Base-by-base conservation (phyloP, 208 protist species). In the Trypanosoma conorhini region DNA sequence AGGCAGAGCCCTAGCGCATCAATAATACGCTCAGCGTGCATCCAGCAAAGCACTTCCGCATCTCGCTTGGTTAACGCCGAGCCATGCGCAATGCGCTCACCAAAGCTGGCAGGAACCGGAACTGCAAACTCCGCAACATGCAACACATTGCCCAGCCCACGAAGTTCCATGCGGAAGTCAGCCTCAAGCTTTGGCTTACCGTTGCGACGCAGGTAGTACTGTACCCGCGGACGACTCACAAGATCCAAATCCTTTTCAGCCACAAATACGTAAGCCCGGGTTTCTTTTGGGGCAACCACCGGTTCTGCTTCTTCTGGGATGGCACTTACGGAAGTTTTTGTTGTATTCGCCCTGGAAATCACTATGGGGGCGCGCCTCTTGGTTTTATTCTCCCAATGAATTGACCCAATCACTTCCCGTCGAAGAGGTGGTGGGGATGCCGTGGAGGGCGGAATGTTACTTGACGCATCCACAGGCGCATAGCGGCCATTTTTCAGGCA, bases 1-100 rank as follows among this genome's bases (percentile, higher is more conserved):
- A 97, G 31, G 42, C 80, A 85, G 8, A 97, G 74, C 15, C 73
- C 83, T 5, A 93, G 51, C 2, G 72, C 74, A 64, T 96, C 88
- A 21, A 97, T 72, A 10, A 83, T 77, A 12, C 88, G 87, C 72
- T 96, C 87, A 56, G 93, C 93, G 67, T 97, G 93, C 93, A 97
- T 96, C 86, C 87, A 97, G 15, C 78, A 83, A 15, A 96, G 77
- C n/a, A 83, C 38, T 22, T 97, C 93, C 21, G 93, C 90, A 60
- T 97, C 93, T 26, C 81, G 83, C 67, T 92, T 89, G 0, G 88
- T 92, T 31, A 80, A 62, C 13, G 90, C 91, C 7, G 79, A 73
- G 17, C 93, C 33, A 42, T 69, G 72, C 56, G 79, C 62, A 56
- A 77, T 42, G 28, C 72, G 66, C n/a, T 46, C 57, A 31, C 68